Conservation (phyloP, 2,329 filamentous ascomycete genomes). For the Neofusicoccum sp. region DNA sequence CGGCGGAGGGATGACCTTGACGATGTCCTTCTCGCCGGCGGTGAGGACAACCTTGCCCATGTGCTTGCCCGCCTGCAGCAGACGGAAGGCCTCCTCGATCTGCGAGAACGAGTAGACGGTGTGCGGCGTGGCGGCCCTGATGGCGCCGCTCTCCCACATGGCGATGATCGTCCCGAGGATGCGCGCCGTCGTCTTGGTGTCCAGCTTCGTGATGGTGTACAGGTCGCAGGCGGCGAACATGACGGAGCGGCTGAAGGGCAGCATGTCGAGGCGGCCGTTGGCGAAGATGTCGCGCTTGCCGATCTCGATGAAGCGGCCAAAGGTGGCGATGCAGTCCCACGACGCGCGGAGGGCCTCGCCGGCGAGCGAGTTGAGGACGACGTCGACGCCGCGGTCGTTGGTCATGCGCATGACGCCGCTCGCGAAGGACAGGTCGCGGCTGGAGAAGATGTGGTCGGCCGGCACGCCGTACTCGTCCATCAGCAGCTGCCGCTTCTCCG, state of each 20-base stretch:
- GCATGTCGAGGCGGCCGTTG: conserved; percentile 21
- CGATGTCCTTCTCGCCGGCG: not conserved
- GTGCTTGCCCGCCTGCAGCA: conserved; percentile 18
- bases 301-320: conserved; percentile 35
- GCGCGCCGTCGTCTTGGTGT: not conserved
- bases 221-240: not conserved
- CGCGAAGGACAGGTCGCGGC: conserved; percentile 24
- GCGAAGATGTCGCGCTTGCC: conserved; percentile 23
- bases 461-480: conserved; percentile 23
- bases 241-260: conserved; percentile 21
- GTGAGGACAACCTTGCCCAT: conserved; percentile 24
- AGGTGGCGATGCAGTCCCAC: conserved; percentile 26
- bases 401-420: conserved; percentile 23
- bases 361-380: conserved; percentile 28
- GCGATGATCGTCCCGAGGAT: not conserved
- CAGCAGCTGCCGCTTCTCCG: conserved; percentile 25
- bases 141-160: conserved; percentile 21
- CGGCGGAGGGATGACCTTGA: conserved; percentile 14
- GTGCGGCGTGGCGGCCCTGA: conserved; percentile 28
- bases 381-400: conserved; percentile 29
- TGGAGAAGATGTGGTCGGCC: conserved; percentile 33
- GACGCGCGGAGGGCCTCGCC: conserved; percentile 24
- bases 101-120: conserved; percentile 21
- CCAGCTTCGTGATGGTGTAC: not conserved
- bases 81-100: conserved; percentile 22